Conservation (phyloP, 345 rosid species). For the Turritis glabra region DNA sequence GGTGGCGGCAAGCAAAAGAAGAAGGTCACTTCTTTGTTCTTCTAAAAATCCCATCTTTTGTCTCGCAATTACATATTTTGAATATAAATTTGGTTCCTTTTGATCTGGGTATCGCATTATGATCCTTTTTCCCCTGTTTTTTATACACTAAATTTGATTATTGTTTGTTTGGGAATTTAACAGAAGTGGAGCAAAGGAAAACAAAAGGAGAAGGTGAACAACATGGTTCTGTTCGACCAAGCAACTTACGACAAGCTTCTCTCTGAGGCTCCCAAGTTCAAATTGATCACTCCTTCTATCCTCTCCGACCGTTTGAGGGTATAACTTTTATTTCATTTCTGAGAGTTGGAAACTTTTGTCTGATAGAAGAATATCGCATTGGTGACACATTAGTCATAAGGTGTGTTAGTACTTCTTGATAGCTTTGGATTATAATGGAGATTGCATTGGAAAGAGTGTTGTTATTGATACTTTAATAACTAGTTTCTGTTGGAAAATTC, state of each 20-base stretch:
- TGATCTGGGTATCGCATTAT: neutral
- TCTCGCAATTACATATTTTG: neutral
- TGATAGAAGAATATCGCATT: neutral
- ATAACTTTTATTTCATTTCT: neutral
- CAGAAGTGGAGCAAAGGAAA: slow-evolving; percentile 67
- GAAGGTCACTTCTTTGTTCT: slow-evolving; percentile 22
- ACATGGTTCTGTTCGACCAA: slow-evolving; percentile 58
- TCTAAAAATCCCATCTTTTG: neutral
- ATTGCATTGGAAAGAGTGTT: neutral
- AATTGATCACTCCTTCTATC: slow-evolving; percentile 49
- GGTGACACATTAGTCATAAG: neutral
- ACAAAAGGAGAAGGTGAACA: slow-evolving; percentile 69
- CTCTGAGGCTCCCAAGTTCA: slow-evolving; percentile 56
- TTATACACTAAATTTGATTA: neutral
- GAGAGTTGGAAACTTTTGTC: neutral
- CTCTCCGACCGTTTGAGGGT: slow-evolving; percentile 55
- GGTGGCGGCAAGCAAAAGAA: slow-evolving; percentile 43
- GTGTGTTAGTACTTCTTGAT: neutral
- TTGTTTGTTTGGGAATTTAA: neutral
- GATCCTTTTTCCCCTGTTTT: neutral
- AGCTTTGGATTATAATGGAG: neutral
- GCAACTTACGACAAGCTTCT: slow-evolving; percentile 58
- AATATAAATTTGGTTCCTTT: neutral
- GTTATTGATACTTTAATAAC: neutral
- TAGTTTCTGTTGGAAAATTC: neutral